These are phyloP conservation scores for Cokeromyces recurvatus DNA, from an alignment of 371 early-diverging fungal species.

Conservation along the genomic window DNA sequence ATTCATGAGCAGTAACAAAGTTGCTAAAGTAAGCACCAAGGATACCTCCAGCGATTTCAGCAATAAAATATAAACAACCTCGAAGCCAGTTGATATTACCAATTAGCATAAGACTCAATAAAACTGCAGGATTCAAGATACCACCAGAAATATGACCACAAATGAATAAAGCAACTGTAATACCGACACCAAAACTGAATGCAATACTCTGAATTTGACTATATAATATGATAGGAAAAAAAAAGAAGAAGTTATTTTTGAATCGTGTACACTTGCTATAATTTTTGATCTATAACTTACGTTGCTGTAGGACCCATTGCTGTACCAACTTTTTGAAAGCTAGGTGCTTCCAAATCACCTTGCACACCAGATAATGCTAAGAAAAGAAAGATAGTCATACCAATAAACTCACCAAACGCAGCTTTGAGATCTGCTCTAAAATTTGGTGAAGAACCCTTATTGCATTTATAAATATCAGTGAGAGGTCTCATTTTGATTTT, in stretches of 20 bases:
- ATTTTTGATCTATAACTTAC: conserved; percentile 11
- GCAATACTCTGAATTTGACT: conserved; percentile 36
- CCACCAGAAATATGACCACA: conserved; percentile 50
- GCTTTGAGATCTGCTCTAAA: conserved; percentile 17
- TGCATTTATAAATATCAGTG: conserved; percentile 8
- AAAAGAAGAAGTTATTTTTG: no score
- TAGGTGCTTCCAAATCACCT: conserved; percentile 21
- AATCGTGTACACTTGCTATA: no score
- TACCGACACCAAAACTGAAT: conserved; percentile 43
- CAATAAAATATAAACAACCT: conserved; percentile 41
- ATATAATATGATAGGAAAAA: no score
- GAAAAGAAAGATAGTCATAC: conserved; percentile 55
- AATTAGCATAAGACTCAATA: conserved; percentile 37
- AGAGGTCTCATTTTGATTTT: conserved; percentile 8
- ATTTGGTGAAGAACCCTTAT: conserved; percentile 9
- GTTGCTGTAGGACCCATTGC: conserved; percentile 8
- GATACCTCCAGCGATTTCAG: conserved; percentile 50
- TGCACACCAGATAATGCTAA: conserved; percentile 49
- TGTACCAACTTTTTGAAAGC: neutral
- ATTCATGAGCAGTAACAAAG: conserved; percentile 30
- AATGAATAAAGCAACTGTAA: conserved; percentile 40
- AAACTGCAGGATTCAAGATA: conserved; percentile 55
- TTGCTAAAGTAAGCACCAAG: conserved; percentile 43
- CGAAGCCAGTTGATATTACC: conserved; percentile 39
- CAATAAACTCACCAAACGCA: conserved; percentile 39